Evolutionary conservation across 495 filamentous ascomycete species (phyloP).

Genomic region (Penicillium roqueforti): DNA sequence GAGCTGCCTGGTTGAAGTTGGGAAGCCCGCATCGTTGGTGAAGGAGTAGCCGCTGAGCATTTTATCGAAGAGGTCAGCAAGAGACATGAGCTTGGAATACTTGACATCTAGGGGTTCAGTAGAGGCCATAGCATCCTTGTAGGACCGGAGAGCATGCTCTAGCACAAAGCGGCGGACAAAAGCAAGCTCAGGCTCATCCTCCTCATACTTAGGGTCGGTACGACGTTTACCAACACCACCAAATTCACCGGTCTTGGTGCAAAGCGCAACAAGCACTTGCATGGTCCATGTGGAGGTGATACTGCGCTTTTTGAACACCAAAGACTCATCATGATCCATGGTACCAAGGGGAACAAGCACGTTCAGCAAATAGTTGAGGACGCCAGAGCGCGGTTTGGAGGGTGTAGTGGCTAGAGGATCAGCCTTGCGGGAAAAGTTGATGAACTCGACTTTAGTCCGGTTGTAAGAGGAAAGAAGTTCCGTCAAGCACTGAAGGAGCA

Average conservation of each 20-base stretch:
- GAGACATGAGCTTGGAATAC: conserved; percentile 76
- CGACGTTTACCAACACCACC: conserved; percentile 38
- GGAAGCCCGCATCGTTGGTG: conserved; percentile 43
- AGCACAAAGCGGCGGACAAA: conserved; percentile 93
- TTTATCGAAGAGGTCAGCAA: conserved; percentile 88
- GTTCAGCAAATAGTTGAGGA: conserved; percentile 89
- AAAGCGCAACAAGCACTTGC: conserved; percentile 79
- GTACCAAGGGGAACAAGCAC: conserved; percentile 76
- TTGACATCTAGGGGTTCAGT: conserved; percentile 78
- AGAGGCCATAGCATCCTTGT: conserved; percentile 80
- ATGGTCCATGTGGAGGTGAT: conserved; percentile 82
- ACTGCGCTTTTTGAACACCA: conserved; percentile 73
- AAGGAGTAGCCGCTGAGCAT: conserved; percentile 80
- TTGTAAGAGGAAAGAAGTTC: conserved; percentile 94
- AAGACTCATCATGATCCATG: conserved; percentile 68
- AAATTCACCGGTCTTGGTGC: conserved; percentile 76
- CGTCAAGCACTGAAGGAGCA: conserved; percentile 87
- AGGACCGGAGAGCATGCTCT: conserved; percentile 86
- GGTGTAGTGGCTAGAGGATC: conserved; percentile 80
- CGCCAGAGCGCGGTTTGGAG: conserved; percentile 86
- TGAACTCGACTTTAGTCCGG: conserved; percentile 94
- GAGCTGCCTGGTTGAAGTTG: conserved; percentile 60
- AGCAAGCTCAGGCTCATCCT: conserved; percentile 81
- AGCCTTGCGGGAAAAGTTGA: conserved; percentile 92
- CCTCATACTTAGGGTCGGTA: conserved; percentile 51